Evolutionary conservation across 306 rosid genomes (phyloP).

Genomic region (Vigna nakashimae): DNA sequence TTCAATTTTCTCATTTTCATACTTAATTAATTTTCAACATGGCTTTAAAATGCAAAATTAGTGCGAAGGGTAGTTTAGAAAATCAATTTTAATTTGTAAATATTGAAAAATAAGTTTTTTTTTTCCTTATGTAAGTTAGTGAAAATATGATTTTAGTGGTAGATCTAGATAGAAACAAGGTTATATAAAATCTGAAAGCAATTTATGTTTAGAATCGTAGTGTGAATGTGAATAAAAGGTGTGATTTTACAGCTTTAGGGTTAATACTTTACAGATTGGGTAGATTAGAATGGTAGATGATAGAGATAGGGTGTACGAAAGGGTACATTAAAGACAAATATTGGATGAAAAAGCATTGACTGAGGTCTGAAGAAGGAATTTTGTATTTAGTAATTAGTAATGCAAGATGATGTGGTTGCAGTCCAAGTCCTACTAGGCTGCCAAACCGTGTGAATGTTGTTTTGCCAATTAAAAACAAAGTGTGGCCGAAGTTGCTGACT

Average conservation of each 20-base stretch:
- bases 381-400: slow-evolving; percentile 2
- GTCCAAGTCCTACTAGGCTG: slow-evolving; percentile 35
- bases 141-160: too few relatives aligned
- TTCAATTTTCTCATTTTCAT: too few relatives aligned
- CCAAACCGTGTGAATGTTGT: slow-evolving; percentile 42
- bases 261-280: background rate
- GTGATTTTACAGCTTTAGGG: background rate
- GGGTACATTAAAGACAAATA: slow-evolving; percentile 28
- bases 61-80: too few relatives aligned
- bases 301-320: slow-evolving; percentile 29
- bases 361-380: slow-evolving; percentile 9
- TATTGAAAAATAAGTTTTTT: too few relatives aligned
- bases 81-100: too few relatives aligned
- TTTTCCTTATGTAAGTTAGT: too few relatives aligned
- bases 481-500: slow-evolving; percentile 57
- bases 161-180: too few relatives aligned
- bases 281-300: background rate
- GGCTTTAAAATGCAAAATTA: too few relatives aligned
- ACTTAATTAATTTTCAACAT: too few relatives aligned
- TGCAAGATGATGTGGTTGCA: background rate
- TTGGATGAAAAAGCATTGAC: slow-evolving; percentile 41
- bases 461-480: slow-evolving; percentile 25
- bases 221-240: background rate
- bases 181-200: background rate
- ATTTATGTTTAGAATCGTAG: background rate